Evolutionary conservation across 495 filamentous ascomycete genomes (phyloP).

Genomic region (Aspergillus ellipticus): DNA sequence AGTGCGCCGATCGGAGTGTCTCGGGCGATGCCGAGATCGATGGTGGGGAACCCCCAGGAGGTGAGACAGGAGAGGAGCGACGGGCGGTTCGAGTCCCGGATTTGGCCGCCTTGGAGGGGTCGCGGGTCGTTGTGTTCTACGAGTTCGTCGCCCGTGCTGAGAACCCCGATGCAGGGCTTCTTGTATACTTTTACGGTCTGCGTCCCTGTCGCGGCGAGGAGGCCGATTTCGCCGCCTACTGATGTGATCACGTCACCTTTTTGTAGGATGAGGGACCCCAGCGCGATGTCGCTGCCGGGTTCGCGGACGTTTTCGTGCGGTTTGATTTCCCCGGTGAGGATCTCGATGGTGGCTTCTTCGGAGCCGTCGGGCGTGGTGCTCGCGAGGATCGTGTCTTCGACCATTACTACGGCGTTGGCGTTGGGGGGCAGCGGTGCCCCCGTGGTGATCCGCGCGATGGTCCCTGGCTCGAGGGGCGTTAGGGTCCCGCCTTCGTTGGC

Average conservation of each 20-base stretch:
- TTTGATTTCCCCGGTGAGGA: constrained; percentile 69
- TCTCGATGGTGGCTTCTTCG: constrained; percentile 85
- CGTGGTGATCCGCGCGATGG: constrained; percentile 88
- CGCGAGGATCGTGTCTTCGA: constrained; percentile 82
- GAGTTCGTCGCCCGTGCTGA: constrained; percentile 95
- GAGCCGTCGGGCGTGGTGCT: constrained; percentile 69
- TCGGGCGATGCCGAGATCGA: constrained; percentile 83
- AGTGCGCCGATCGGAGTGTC: constrained; percentile 72
- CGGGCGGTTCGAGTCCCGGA: constrained; percentile 88
- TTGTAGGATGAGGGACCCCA: constrained; percentile 63
- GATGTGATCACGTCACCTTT: constrained; percentile 76
- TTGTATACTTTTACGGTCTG: constrained; percentile 69
- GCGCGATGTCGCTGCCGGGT: constrained; percentile 79
- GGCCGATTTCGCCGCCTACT: constrained; percentile 84
- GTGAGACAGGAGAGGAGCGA: constrained; percentile 72
- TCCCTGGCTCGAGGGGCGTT: constrained; percentile 59
- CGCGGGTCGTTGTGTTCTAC: constrained; percentile 67
- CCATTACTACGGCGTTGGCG: constrained; percentile 93
- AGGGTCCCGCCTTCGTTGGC: constrained; percentile 63
- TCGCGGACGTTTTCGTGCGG: constrained; percentile 87
- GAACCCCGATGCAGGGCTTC: constrained; percentile 75
- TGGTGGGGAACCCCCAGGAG: constrained; percentile 72
- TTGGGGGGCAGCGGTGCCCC: constrained; percentile 87
- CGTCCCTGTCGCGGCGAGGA: constrained; percentile 81
- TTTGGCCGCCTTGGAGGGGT: constrained; percentile 70